Percentiles rank a stretch among this genome's conserved stretches.
These are phyloP conservation scores for Globisporangium spinosum DNA, from an alignment of 352 stramenopile species.

Conservation along the genomic window DNA sequence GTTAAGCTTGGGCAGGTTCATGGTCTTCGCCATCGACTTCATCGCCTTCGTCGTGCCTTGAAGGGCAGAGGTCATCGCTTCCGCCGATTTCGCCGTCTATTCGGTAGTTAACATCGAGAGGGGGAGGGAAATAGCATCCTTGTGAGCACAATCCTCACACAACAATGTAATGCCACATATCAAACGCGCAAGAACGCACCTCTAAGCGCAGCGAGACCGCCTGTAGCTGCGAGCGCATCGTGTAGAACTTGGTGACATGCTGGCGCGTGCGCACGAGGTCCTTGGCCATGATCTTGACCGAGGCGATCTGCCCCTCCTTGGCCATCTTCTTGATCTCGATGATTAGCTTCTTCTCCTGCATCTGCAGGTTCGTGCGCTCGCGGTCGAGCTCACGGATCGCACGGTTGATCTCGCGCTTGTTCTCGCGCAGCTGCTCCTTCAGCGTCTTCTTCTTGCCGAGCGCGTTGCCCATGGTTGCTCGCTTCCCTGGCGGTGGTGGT, in stretches of 20 bases:
- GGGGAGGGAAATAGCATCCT: neutral
- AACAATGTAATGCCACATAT: neutral
- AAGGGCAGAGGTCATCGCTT: slow-evolving; percentile 92
- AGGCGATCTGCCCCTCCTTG: slow-evolving; percentile 94
- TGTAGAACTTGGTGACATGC: slow-evolving; percentile 98
- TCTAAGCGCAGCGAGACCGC: slow-evolving; percentile 91
- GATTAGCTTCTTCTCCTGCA: slow-evolving; percentile 93
- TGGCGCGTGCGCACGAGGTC: slow-evolving; percentile 94
- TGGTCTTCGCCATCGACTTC: slow-evolving; percentile 91
- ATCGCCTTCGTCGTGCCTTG: slow-evolving; percentile 82
- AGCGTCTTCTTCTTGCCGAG: slow-evolving; percentile 78
- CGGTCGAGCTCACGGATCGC: slow-evolving; percentile 95
- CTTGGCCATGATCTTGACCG: slow-evolving; percentile 97
- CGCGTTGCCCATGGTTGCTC: slow-evolving; percentile 60
- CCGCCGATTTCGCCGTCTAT: slow-evolving; percentile 95
- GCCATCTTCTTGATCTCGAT: slow-evolving; percentile 98
- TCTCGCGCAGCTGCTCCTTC: slow-evolving; percentile 93
- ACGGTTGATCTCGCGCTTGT: slow-evolving; percentile 97
- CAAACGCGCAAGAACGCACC: slow-evolving; percentile 22
- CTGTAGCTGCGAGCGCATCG: slow-evolving; percentile 96
- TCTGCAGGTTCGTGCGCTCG: slow-evolving; percentile 90
- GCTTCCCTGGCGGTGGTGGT: neutral
- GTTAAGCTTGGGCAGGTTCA: slow-evolving; percentile 94
- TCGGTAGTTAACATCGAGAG: neutral
- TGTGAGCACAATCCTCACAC: neutral